Evolutionary conservation across 805 yeast genomes (phyloP), one percentile per base, ranked within the genome.

Genomic region (Ogataea henricii): DNA sequence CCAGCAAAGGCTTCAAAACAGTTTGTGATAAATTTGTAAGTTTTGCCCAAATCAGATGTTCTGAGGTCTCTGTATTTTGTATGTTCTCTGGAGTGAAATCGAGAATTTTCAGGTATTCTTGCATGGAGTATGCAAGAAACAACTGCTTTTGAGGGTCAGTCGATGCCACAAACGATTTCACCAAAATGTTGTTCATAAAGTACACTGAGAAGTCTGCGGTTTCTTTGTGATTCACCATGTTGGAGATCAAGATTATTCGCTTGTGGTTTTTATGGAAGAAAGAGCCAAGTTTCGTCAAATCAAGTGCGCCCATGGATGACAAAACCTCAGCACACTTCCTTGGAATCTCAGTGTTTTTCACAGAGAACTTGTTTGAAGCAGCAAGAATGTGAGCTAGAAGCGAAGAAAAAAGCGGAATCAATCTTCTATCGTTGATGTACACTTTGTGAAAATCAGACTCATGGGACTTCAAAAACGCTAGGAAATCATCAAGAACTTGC

Each of bases 91-190:
- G 54, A 6, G 63, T 51, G 40, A 57, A 65, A 2, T 78, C 82
- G 60, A 89, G 74, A 13, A 81, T 76, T 53, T 82, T 82, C 43
- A 94, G 67, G 41, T 85, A 83, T 53, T 89, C 94, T 63, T 94
- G 99, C 79, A 94, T 88, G 0, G 92, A 86, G 64, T 80, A 86
- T 0, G 97, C 96, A 29, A 90, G 74, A 60, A 85, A 87, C 48
- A 87, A 73, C 64, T 94, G 99, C 41, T 82, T 80, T 18, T 81
- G 78, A 0, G 98, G 96, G 60, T 90, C 90, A 27, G 85, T 87
- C 1, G 97, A 85, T 0, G 96, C 90, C 82, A 95, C 85, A 65
- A 90, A 91, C 1, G 89, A 81, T 27, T 88, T 89, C 7, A 91
- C 85, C n/a, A 94, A 72, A 49, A 81, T 74, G 46, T 78, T 76